phyloP scores from a whole-genome alignment of 2,329 filamentous ascomycete genomes.

The Calonectria honghensis region DNA sequence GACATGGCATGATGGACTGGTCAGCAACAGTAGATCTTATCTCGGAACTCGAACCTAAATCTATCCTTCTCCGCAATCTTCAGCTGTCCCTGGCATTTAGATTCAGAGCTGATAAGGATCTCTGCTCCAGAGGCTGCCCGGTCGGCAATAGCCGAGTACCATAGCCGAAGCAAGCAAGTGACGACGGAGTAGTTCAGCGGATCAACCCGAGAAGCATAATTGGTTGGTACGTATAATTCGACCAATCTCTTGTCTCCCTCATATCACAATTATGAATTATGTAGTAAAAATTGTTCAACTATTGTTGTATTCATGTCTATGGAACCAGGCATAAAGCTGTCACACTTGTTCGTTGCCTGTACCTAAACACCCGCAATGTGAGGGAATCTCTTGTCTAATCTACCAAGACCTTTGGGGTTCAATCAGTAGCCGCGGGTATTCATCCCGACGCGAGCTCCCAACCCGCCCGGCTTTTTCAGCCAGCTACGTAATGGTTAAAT shows the following conservation, averaged over 20 bases:
- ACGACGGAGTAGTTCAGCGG: neutral
- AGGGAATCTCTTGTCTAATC: slow-evolving; percentile 8
- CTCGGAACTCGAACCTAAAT: neutral
- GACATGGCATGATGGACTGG: neutral
- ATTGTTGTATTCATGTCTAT: slow-evolving; percentile 23
- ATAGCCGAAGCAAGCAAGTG: slow-evolving; percentile 1
- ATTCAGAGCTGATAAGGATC: neutral
- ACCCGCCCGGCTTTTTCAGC: slow-evolving; percentile 23
- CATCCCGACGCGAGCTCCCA: slow-evolving; percentile 11
- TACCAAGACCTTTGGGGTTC: neutral
- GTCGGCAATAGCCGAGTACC: slow-evolving; percentile 9
- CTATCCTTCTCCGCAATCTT: neutral
- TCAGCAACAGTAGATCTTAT: slow-evolving; percentile 1
- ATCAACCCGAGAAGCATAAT: neutral
- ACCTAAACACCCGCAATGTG: slow-evolving; percentile 7
- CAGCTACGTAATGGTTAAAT: slow-evolving; percentile 24
- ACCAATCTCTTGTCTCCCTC: neutral
- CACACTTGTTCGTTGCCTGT: slow-evolving; percentile 9
- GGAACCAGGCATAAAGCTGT: slow-evolving; percentile 20
- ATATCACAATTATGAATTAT: neutral
- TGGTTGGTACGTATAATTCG: neutral
- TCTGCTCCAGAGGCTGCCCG: neutral
- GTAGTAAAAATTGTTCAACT: neutral
- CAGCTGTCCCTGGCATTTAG: neutral
- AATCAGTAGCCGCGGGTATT: slow-evolving; percentile 25